These are phyloP conservation scores for Beauveria pseudobassiana DNA, from an alignment of 2,329 filamentous ascomycete genomes.

Conservation along the genomic window DNA sequence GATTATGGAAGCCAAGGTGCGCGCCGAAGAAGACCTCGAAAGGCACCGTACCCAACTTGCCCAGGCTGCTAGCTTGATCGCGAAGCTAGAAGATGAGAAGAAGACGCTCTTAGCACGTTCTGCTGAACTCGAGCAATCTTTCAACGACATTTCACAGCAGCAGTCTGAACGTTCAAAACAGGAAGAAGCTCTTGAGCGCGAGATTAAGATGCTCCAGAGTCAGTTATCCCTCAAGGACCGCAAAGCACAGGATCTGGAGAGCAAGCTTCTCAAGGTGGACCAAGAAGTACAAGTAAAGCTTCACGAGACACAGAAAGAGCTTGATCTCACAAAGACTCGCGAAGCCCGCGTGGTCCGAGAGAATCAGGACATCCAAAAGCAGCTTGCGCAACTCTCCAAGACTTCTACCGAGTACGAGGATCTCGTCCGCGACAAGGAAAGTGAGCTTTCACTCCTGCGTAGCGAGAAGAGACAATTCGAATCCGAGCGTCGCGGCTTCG, in stretches of 20 bases:
- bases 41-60: conserved; percentile 75
- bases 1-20: conserved; percentile 81
- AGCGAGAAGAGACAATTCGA: conserved; percentile 79
- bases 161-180: conserved; percentile 68
- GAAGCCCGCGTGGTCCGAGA: conserved; percentile 72
- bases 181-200: conserved; percentile 69
- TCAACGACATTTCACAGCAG: conserved; percentile 62
- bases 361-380: conserved; percentile 73
- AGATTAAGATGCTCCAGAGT: conserved; percentile 86
- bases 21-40: conserved; percentile 77
- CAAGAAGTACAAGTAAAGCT: conserved; percentile 87
- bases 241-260: conserved; percentile 81
- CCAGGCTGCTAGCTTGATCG: conserved; percentile 82
- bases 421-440: conserved; percentile 86
- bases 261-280: conserved; percentile 73
- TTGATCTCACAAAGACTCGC: conserved; percentile 64
- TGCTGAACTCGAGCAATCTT: conserved; percentile 59
- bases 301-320: conserved; percentile 67
- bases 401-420: conserved; percentile 96
- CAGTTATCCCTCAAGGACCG: conserved; percentile 83
- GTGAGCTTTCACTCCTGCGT: conserved; percentile 78
- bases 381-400: conserved; percentile 78
- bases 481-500: conserved; percentile 68
- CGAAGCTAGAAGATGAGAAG: conserved; percentile 81
- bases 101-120: conserved; percentile 61